phyloP scores from a whole-genome alignment of 2,329 filamentous ascomycete species.

The Trichoderma lentiforme region DNA sequence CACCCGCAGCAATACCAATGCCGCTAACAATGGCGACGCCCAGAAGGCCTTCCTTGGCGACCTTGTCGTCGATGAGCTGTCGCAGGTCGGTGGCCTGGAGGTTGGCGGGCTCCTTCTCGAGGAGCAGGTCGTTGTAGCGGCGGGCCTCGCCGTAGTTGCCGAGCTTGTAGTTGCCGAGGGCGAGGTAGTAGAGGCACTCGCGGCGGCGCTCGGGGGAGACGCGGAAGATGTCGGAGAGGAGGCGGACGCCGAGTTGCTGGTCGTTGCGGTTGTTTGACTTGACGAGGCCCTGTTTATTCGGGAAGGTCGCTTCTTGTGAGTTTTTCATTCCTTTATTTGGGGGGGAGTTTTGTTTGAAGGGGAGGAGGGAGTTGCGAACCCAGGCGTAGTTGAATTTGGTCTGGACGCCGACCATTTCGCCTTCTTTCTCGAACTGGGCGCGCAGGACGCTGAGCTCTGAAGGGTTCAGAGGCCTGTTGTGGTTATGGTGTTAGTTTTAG shows the following conservation, averaged over 20 bases:
- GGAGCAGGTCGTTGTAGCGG: slow-evolving; percentile 86
- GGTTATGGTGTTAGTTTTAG: not conserved
- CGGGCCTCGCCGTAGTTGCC: slow-evolving; percentile 95
- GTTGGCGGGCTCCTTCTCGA: slow-evolving; percentile 89
- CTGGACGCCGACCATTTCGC: slow-evolving; percentile 92
- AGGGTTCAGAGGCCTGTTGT: slow-evolving; percentile 73
- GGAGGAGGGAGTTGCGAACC: slow-evolving; percentile 52
- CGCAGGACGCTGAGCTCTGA: slow-evolving; percentile 91
- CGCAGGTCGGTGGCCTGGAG: slow-evolving; percentile 85
- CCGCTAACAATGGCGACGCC: slow-evolving; percentile 94
- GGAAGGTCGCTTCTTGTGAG: not conserved
- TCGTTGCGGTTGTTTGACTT: slow-evolving; percentile 83
- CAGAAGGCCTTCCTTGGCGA: slow-evolving; percentile 88
- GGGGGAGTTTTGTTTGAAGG: not conserved
- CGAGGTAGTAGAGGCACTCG: slow-evolving; percentile 98
- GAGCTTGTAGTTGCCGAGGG: slow-evolving; percentile 95
- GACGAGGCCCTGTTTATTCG: slow-evolving; percentile 70
- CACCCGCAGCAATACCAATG: slow-evolving; percentile 86
- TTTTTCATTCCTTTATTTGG: not conserved
- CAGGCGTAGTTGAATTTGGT: slow-evolving; percentile 99
- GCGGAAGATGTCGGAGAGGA: slow-evolving; percentile 96
- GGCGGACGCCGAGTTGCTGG: slow-evolving; percentile 89
- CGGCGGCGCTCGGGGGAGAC: slow-evolving; percentile 86
- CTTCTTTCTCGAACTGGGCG: slow-evolving; percentile 94
- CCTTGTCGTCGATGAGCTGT: slow-evolving; percentile 89